Conservation (phyloP, 768 basidiomycete genomes). For the Amanita pallidorosea region DNA sequence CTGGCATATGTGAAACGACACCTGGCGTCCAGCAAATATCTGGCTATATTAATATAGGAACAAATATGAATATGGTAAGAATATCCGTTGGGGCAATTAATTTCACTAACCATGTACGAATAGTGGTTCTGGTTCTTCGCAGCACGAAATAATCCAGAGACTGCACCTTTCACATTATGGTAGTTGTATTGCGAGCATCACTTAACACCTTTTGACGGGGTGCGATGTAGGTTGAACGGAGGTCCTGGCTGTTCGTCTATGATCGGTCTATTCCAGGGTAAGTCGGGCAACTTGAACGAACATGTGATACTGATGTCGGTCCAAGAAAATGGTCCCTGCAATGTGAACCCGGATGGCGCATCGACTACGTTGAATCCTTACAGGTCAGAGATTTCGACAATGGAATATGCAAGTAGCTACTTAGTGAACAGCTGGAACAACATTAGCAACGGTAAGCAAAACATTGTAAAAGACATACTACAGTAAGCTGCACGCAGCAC, state of each 20-base stretch:
- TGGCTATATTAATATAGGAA: conserved; percentile 49
- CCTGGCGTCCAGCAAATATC: conserved; percentile 48
- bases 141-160: conserved; percentile 45
- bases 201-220: not conserved
- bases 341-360: conserved; percentile 41
- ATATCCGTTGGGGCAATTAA: too few relatives aligned
- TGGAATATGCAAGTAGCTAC: not conserved
- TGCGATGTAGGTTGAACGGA: conserved; percentile 36
- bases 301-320: not conserved
- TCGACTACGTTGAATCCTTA: conserved; percentile 49
- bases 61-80: conserved; percentile 46
- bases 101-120: not conserved
- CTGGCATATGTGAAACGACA: conserved; percentile 58
- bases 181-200: conserved; percentile 11
- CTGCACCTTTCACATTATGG: conserved; percentile 60
- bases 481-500: not conserved
- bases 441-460: conserved; percentile 49
- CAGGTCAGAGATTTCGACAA: conserved; percentile 24
- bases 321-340: conserved; percentile 54
- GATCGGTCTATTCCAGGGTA: conserved; percentile 49
- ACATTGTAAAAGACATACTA: not conserved
- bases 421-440: conserved; percentile 47
- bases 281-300: not conserved
- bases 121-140: conserved; percentile 76
- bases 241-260: conserved; percentile 55